These are phyloP conservation scores for Colletotrichum sp. DNA, from an alignment of 2,329 filamentous ascomycete species.

Conservation along the genomic window DNA sequence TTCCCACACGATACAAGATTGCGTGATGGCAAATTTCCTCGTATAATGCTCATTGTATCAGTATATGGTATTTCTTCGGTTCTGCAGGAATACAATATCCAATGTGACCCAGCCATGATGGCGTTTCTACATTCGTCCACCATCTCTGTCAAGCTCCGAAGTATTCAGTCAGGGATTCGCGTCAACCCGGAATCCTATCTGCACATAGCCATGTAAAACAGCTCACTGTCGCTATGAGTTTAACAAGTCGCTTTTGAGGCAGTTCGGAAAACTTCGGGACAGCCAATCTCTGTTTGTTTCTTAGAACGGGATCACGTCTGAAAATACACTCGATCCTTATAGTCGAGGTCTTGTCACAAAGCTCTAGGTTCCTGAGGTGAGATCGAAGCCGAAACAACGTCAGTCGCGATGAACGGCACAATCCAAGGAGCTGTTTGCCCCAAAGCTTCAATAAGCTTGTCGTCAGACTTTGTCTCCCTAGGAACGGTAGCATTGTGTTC, in stretches of 20 bases:
- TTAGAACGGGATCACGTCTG: rapidly evolving
- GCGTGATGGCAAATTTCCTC: neutral
- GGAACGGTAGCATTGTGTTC: neutral
- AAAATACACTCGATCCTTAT: rapidly evolving
- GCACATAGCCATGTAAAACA: rapidly evolving
- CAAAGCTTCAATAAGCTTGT: neutral
- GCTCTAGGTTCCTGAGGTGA: rapidly evolving
- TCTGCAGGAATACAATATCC: neutral
- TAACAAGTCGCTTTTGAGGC: rapidly evolving
- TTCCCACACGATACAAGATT: rapidly evolving
- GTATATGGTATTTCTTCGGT: neutral
- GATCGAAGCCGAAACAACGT: neutral
- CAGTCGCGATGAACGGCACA: neutral
- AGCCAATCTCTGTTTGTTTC: rapidly evolving
- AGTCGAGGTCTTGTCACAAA: rapidly evolving
- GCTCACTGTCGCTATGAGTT: rapidly evolving
- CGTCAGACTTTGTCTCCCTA: neutral
- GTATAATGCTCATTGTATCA: neutral
- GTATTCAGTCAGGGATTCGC: neutral
- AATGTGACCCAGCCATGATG: rapidly evolving
- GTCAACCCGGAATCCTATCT: rapidly evolving
- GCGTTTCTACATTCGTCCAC: rapidly evolving
- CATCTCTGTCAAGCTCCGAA: neutral
- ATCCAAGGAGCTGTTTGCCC: rapidly evolving
- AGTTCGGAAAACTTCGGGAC: rapidly evolving